Evolutionary conservation across 441 rosid genomes (phyloP), one percentile per base, ranked within the genome.

Genomic region (Arabidopsis hybrid): DNA sequence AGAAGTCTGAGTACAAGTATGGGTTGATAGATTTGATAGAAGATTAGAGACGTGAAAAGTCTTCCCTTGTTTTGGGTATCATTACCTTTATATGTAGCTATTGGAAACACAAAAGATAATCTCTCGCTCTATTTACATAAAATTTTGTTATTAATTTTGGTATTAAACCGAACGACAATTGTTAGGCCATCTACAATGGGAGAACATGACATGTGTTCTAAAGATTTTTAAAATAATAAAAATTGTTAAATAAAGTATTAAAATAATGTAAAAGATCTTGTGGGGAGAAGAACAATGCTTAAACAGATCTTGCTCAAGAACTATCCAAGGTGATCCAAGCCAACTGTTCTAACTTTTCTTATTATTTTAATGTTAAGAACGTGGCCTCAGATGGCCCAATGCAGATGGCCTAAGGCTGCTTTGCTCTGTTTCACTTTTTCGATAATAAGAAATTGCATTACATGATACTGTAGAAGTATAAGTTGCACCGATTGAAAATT

Each of bases 21-120:
- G 66, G 66, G 66, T 40, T 61, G 36, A 21, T 42, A 14, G 66
- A 61, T 42, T 40, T 42, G 50, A 61, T 61, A 21, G 29, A 26
- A 40, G 66, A 21, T 42, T 42, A 21, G 6, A 12, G 34, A 12
- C 4, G 16, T 21, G 14, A 52, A 11, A 52, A 52, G 58, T 26
- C 35, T 12, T 52, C 14, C 8, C 4, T 52, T 52, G 58, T 26
- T 52, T 26, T 26, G 35, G 56, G 58, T 38, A 53, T 29, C 59
- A 53, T 53, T 29, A 53, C 59, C 17, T 53, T 53, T 29, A 13
- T 0, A 9, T 51, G 1, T 18, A 51, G 38, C 17, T 6, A 13
- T 31, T 10, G 17, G 10, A 5, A 11, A 26, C 4, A 21, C n/a
- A 11, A 21, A 10, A 51, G 10, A 2, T 5, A 11, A 52, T 26